These are phyloP conservation scores for Tylopilus sp. DNA, from an alignment of 768 basidiomycete species.

Conservation along the genomic window DNA sequence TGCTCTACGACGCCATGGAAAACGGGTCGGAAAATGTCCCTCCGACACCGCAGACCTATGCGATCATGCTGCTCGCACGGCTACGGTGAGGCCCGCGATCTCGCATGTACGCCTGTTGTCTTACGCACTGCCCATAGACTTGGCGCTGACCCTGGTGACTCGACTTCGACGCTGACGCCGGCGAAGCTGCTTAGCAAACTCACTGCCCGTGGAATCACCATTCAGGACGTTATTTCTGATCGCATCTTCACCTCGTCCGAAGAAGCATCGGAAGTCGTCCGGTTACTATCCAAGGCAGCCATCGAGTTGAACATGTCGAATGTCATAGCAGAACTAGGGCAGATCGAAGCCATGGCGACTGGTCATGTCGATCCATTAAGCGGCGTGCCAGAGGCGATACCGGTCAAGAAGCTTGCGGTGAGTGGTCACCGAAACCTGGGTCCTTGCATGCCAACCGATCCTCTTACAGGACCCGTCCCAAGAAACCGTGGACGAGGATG, in stretches of 20 bases:
- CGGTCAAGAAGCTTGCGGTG: slow-evolving; percentile 53
- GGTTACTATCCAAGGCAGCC: slow-evolving; percentile 56
- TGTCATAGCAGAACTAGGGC: slow-evolving; percentile 55
- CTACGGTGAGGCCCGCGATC: slow-evolving; percentile 39
- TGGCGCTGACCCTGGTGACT: slow-evolving; percentile 31
- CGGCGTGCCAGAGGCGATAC: slow-evolving; percentile 56
- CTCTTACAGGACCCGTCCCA: slow-evolving; percentile 14
- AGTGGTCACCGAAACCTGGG: not conserved
- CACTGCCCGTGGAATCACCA: slow-evolving; percentile 45
- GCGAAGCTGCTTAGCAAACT: slow-evolving; percentile 43
- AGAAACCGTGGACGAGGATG: slow-evolving; percentile 18
- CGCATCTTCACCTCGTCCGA: slow-evolving; percentile 52
- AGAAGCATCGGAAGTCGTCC: slow-evolving; percentile 53
- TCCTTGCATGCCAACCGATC: not conserved
- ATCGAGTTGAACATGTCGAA: slow-evolving; percentile 48
- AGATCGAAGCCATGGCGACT: slow-evolving; percentile 46
- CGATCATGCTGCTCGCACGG: slow-evolving; percentile 61
- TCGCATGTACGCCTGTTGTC: not conserved
- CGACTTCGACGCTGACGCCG: slow-evolving; percentile 12
- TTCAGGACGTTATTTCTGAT: slow-evolving; percentile 53
- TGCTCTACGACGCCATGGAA: slow-evolving; percentile 59
- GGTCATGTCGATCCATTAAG: slow-evolving; percentile 41
- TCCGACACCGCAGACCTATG: slow-evolving; percentile 62
- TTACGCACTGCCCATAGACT: slow-evolving; percentile 33
- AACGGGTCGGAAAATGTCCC: slow-evolving; percentile 40